Conservation (phyloP, 805 yeast genomes). For the Grigorovia humatica region DNA sequence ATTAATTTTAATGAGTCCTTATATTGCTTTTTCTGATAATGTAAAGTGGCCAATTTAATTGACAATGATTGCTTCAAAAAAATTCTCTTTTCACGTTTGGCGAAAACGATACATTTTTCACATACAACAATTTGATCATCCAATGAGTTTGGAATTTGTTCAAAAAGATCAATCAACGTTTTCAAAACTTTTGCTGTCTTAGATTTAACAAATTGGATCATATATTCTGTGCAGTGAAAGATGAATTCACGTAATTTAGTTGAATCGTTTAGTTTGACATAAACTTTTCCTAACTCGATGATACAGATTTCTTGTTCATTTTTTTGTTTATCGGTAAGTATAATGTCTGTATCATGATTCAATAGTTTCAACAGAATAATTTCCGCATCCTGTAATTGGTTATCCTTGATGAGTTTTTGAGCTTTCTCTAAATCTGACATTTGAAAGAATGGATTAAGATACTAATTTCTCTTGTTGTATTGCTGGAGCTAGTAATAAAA, state of each 20-base stretch:
- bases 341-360: conserved; percentile 11
- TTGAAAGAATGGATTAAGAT: too few relatives aligned
- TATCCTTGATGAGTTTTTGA: conserved; percentile 41
- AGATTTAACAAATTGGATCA: conserved; percentile 79
- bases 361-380: conserved; percentile 44
- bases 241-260: conserved; percentile 52
- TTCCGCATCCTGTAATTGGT: conserved; percentile 51
- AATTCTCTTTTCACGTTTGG: conserved; percentile 68
- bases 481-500: too few relatives aligned
- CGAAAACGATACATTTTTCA: conserved; percentile 79
- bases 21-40: conserved; percentile 54
- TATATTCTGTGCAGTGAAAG: conserved; percentile 54
- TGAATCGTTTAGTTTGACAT: conserved; percentile 39
- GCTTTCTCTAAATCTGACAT: conserved; percentile 44
- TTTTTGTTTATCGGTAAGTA: conserved; percentile 30
- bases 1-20: conserved; percentile 66
- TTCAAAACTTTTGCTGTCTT: conserved; percentile 88
- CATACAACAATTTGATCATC: conserved; percentile 67
- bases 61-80: conserved; percentile 84
- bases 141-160: conserved; percentile 47
- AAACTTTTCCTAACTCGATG: conserved; percentile 64
- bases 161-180: conserved; percentile 68
- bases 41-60: conserved; percentile 68
- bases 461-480: too few relatives aligned
- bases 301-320: conserved; percentile 61